phyloP scores from a whole-genome alignment of 1,284 basidiomycete species.

The Sporisorium scitamineum region DNA sequence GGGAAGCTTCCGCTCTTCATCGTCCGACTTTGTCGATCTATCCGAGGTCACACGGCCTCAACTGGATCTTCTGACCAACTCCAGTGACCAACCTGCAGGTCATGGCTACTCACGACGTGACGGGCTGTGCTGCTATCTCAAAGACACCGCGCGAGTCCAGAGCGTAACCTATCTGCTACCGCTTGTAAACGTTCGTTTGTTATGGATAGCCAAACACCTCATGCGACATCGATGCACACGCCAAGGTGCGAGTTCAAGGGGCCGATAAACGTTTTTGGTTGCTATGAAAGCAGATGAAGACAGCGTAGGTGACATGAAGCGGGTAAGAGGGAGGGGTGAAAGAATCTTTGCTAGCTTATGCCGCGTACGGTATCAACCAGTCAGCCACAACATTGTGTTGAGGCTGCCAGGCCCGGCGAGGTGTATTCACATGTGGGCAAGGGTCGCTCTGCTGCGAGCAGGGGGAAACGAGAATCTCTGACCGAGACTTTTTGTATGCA shows the following conservation, averaged over 20 bases:
- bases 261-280: conserved; percentile 36
- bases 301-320: conserved; percentile 42
- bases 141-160: not conserved
- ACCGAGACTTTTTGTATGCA: conserved; percentile 43
- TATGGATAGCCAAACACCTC: not conserved
- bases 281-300: conserved; percentile 33
- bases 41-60: not conserved
- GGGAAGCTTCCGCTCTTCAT: not conserved
- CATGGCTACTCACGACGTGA: not conserved
- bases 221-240: not conserved
- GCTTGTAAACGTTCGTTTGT: not conserved
- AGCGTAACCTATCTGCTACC: too few species aligned
- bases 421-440: conserved; percentile 1
- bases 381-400: conserved; percentile 8
- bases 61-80: not conserved
- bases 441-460: conserved; percentile 26
- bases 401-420: conserved; percentile 18
- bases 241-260: not conserved
- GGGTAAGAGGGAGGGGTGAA: conserved; percentile 3
- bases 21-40: not conserved
- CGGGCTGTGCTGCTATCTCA: not conserved
- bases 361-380: conserved; percentile 36
- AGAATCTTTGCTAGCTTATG: conserved; percentile 23
- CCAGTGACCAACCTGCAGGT: not conserved
- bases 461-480: conserved; percentile 17